phyloP scores from a whole-genome alignment of 352 stramenopile genomes.

The Plasmopara muralis region DNA sequence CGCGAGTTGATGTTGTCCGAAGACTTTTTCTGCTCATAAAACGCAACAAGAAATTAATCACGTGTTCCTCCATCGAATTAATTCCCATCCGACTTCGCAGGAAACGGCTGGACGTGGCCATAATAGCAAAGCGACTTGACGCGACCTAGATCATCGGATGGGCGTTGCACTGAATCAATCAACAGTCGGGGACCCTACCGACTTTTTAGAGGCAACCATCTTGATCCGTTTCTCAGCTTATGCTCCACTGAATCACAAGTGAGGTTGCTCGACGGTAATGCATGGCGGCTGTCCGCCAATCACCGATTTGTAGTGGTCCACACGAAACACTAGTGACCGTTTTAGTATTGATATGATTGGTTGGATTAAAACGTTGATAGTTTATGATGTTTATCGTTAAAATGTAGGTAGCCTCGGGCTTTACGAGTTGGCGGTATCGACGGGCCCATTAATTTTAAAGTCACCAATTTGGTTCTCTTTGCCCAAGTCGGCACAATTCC shows the following conservation, averaged over 20 bases:
- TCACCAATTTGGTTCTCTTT: constrained; percentile 46
- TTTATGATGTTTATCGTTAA: too few species aligned
- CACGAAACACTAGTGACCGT: background rate
- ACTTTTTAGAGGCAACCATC: constrained; percentile 90
- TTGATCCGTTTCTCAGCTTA: constrained; percentile 54
- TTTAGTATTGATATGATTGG: too few species aligned
- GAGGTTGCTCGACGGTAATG: background rate
- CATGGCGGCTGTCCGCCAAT: constrained; percentile 1
- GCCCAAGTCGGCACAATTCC: constrained; percentile 88
- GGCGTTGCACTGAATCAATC: constrained; percentile 1
- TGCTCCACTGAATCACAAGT: constrained; percentile 58
- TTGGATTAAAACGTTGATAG: too few species aligned
- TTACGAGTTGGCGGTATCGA: too few species aligned
- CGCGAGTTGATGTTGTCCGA: constrained; percentile 99
- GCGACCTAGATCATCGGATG: constrained; percentile 3
- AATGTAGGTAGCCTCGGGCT: too few species aligned
- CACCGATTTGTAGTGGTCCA: constrained; percentile 2
- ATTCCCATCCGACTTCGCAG: constrained; percentile 33
- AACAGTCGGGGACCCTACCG: constrained; percentile 44
- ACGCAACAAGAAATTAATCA: constrained; percentile 17
- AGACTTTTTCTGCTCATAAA: constrained; percentile 91
- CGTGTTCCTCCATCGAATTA: constrained; percentile 28
- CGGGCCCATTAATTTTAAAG: too few species aligned
- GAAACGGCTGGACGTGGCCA: constrained; percentile 7
- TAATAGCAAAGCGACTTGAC: constrained; percentile 24